Evolutionary conservation across 495 filamentous ascomycete genomes (phyloP).

Genomic region (Eremomyces bilateralis): DNA sequence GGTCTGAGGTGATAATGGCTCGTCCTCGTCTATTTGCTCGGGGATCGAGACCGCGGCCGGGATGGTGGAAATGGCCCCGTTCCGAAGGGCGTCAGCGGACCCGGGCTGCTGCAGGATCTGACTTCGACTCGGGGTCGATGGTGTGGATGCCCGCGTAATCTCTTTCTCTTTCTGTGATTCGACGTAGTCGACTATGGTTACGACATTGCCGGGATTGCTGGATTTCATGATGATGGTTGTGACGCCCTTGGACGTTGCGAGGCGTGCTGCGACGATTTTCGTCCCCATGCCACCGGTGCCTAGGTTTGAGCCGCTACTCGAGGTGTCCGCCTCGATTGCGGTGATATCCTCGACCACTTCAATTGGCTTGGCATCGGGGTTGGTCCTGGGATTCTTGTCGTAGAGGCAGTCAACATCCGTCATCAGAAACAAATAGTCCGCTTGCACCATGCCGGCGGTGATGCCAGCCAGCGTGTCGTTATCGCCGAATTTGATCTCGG

Average conservation of each 20-base stretch:
- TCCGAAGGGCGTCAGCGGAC: neutral
- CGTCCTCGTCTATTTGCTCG: neutral
- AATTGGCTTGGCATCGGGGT: slow-evolving; percentile 72
- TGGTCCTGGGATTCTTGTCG: slow-evolving; percentile 72
- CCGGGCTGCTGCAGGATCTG: neutral
- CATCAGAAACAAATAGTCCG: slow-evolving; percentile 95
- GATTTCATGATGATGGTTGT: slow-evolving; percentile 87
- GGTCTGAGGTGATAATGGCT: neutral
- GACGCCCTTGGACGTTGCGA: slow-evolving; percentile 86
- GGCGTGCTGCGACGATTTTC: slow-evolving; percentile 84
- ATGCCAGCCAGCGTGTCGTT: slow-evolving; percentile 95
- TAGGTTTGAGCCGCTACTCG: slow-evolving; percentile 63
- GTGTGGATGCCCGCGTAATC: slow-evolving; percentile 4
- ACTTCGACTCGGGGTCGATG: neutral
- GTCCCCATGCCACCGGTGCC: slow-evolving; percentile 98
- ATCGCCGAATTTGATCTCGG: slow-evolving; percentile 99
- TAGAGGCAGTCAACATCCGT: slow-evolving; percentile 97
- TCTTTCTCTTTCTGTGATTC: slow-evolving; percentile 26
- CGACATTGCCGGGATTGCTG: slow-evolving; percentile 80
- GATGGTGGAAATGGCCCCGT: neutral
- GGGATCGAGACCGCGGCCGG: neutral
- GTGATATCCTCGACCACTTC: slow-evolving; percentile 82
- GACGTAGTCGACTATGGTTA: slow-evolving; percentile 63
- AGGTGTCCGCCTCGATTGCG: slow-evolving; percentile 73
- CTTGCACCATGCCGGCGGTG: slow-evolving; percentile 90